Base-by-base conservation (phyloP, 1,284 basidiomycete species). In the Puccinia triticina region DNA sequence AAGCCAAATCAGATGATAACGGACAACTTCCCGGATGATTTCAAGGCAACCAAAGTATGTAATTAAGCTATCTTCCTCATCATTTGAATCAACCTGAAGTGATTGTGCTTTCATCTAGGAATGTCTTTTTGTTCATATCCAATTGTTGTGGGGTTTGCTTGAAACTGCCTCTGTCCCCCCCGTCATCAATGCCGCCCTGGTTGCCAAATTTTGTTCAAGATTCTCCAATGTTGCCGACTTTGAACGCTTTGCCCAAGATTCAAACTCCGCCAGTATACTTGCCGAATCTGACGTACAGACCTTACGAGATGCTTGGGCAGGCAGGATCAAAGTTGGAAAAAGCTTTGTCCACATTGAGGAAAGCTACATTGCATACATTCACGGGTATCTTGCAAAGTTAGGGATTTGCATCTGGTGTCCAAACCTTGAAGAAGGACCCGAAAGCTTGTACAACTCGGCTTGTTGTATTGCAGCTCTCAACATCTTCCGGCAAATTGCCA, bases 341-440 rank as follows among this genome's bases (percentile, higher is more conserved):
- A 53, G 50, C 46, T 37, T 53, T 10, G 11, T 71, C n/a, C 57
- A 78, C 32, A 78, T 67, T 32, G 40, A 48, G 7, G 76, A 78
- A 8, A 53, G 4, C 29, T 21, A 59, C 43, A n/a, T 78, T 4
- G 5, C 14, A 1, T 67, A 53, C 46, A 53, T 78, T 5, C 57
- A 66, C 46, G 43, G 29, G 2, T 59, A 78, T 46, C 46, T 78
- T 2, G 57, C 59, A 0, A 78, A 78, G 21, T 26, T 67, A 2
- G 76, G 76, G 2, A 78, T 78, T 29, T 23, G 46, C 50, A 67
- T 59, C 76, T 78, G 76, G 61, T 59, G 76, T 21, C 76, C 76
- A 8, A 69, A 78, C 29, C 76, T 78, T 48, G 61, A 66, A 10
- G 43, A 78, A 64, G 57, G 48, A 2, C 26, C 34, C 16, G 48